Conservation (phyloP, 31 red algal species). For the Bonnemaisonia californica region DNA sequence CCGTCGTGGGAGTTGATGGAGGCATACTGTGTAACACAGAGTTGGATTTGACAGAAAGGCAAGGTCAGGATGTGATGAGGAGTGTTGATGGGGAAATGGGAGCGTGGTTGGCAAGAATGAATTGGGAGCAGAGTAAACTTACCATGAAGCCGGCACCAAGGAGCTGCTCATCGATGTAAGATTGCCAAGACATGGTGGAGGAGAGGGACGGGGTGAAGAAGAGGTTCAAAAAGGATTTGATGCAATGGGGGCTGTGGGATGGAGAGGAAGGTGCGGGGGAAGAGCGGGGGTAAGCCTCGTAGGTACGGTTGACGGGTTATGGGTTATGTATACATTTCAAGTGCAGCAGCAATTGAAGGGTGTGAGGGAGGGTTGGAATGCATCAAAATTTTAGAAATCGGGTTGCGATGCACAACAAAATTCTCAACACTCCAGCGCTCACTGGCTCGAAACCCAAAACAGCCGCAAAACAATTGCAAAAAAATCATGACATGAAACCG, state of each 20-base stretch:
- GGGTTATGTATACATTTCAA: neutral
- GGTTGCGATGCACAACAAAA: neutral
- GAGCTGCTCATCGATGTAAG: constrained; percentile 93
- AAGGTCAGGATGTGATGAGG: too few relatives aligned
- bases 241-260: neutral
- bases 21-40: constrained; percentile 53
- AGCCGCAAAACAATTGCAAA: too few relatives aligned
- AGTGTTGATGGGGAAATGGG: neutral
- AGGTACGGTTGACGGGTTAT: neutral
- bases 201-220: neutral
- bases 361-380: neutral
- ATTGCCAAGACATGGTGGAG: constrained; percentile 69
- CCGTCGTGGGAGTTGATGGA: constrained; percentile 79
- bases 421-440: too few relatives aligned
- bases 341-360: neutral
- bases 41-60: neutral
- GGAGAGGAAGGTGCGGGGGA: neutral
- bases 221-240: too few relatives aligned
- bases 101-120: neutral
- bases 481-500: too few relatives aligned
- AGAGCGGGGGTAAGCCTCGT: neutral
- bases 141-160: constrained; percentile 88
- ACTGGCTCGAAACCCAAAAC: too few relatives aligned
- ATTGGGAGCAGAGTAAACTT: constrained; percentile 7
- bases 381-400: neutral